Evolutionary conservation across 2,329 filamentous ascomycete species (phyloP).

Genomic region (Pseudogymnoascus sp.): DNA sequence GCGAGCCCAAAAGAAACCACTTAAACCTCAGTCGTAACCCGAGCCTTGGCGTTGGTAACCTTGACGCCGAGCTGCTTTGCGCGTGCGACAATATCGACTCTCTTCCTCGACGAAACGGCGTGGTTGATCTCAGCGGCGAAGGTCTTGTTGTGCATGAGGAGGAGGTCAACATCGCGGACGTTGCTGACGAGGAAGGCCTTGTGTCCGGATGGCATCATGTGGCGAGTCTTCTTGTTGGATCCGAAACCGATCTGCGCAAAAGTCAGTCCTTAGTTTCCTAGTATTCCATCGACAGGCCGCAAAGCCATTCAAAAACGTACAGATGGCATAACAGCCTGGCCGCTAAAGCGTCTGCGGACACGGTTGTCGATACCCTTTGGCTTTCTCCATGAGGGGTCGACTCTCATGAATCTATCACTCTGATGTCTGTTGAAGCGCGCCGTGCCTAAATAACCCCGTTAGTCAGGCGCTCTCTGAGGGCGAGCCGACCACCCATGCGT

Average conservation of each 20-base stretch:
- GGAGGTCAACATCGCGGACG: constrained; percentile 87
- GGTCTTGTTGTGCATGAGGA: constrained; percentile 99
- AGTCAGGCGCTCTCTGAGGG: constrained; percentile 27
- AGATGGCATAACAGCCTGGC: constrained; percentile 94
- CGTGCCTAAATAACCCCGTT: constrained; percentile 55
- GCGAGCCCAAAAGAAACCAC: constrained; percentile 27
- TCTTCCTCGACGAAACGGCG: constrained; percentile 97
- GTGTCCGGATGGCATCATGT: constrained; percentile 98
- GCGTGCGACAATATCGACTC: constrained; percentile 93
- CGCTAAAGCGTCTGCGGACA: constrained; percentile 95
- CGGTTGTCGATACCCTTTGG: constrained; percentile 99
- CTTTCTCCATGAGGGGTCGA: constrained; percentile 91
- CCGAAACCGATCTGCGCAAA: constrained; percentile 82
- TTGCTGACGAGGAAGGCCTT: constrained; percentile 99
- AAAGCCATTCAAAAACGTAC: constrained; percentile 52
- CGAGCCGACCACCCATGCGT: not conserved
- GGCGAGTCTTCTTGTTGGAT: constrained; percentile 98
- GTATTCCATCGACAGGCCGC: not conserved
- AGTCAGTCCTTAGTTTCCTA: constrained; percentile 19
- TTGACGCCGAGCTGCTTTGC: constrained; percentile 98
- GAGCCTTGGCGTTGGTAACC: constrained; percentile 99
- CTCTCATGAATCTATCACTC: constrained; percentile 92
- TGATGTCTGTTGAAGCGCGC: constrained; percentile 97
- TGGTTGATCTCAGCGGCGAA: constrained; percentile 98
- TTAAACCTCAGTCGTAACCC: constrained; percentile 92